Percentiles rank a stretch among this genome's conserved stretches.
phyloP scores from a whole-genome alignment of 2,329 filamentous ascomycete genomes.

The Beauveria medogensis region DNA sequence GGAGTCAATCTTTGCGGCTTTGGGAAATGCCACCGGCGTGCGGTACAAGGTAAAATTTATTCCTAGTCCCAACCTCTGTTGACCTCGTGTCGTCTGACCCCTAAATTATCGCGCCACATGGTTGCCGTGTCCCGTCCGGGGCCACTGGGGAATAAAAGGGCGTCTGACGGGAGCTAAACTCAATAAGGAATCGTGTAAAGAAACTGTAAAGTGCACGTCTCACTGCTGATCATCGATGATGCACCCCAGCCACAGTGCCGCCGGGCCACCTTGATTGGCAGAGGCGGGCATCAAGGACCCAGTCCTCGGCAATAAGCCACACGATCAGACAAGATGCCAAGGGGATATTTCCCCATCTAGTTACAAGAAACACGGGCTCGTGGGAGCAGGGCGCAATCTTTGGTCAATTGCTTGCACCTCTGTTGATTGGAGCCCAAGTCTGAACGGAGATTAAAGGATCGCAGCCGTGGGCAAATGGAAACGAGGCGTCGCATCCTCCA shows the following conservation, averaged over 20 bases:
- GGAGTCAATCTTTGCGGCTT: slow-evolving; percentile 5
- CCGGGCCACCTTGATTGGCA: neutral
- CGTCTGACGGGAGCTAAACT: neutral
- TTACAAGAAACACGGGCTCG: neutral
- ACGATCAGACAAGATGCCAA: slow-evolving; percentile 7
- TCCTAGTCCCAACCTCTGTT: neutral
- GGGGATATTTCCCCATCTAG: neutral
- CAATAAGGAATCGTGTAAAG: neutral
- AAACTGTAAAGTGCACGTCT: neutral
- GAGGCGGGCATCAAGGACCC: neutral
- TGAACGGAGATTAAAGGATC: neutral
- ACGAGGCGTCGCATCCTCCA: neutral
- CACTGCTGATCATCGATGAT: slow-evolving; percentile 2
- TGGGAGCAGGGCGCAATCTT: neutral
- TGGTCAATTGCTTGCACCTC: too few species aligned
- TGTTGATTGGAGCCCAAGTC: neutral
- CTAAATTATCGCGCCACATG: neutral
- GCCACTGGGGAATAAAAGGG: neutral
- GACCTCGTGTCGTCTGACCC: neutral
- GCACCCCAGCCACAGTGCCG: neutral
- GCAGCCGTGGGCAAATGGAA: neutral
- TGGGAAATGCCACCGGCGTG: neutral
- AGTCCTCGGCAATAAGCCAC: neutral
- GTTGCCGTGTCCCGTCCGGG: neutral
- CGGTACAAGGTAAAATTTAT: neutral